Evolutionary conservation across 2,329 filamentous ascomycete genomes (phyloP).

Genomic region (Blastomyces parvus): DNA sequence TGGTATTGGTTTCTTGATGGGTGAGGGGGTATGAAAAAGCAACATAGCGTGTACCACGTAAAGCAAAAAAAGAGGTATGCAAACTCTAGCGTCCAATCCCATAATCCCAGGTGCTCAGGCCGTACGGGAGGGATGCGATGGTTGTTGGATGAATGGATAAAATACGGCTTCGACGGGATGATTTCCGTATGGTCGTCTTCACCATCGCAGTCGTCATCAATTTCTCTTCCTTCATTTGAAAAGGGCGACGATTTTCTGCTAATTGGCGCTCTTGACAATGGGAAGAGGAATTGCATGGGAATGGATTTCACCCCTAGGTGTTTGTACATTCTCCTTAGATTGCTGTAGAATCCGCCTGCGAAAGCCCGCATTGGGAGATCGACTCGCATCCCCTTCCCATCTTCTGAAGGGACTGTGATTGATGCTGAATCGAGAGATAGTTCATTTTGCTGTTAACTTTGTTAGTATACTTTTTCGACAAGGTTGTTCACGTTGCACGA

Average conservation of each 20-base stretch:
- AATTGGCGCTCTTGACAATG: constrained; percentile 34
- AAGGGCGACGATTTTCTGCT: neutral
- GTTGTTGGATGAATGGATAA: constrained; percentile 47
- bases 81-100: constrained; percentile 38
- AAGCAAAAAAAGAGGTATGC: constrained; percentile 42
- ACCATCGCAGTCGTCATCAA: neutral
- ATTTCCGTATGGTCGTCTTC: neutral
- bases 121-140: constrained; percentile 42
- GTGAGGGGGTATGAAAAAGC: constrained; percentile 39
- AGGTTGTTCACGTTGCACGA: neutral
- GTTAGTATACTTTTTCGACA: constrained; percentile 8
- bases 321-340: constrained; percentile 49
- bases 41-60: constrained; percentile 46
- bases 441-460: constrained; percentile 29
- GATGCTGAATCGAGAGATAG: constrained; percentile 41
- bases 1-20: constrained; percentile 9
- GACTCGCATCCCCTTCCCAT: constrained; percentile 25
- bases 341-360: constrained; percentile 45
- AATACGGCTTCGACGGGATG: constrained; percentile 32
- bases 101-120: constrained; percentile 26
- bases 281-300: constrained; percentile 45
- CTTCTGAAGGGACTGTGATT: constrained; percentile 26
- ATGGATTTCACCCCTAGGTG: constrained; percentile 44
- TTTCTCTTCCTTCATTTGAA: constrained; percentile 8
- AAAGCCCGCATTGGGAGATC: constrained; percentile 47